Conservation (phyloP, 257 asterid species). For the Catharanthus roseus region DNA sequence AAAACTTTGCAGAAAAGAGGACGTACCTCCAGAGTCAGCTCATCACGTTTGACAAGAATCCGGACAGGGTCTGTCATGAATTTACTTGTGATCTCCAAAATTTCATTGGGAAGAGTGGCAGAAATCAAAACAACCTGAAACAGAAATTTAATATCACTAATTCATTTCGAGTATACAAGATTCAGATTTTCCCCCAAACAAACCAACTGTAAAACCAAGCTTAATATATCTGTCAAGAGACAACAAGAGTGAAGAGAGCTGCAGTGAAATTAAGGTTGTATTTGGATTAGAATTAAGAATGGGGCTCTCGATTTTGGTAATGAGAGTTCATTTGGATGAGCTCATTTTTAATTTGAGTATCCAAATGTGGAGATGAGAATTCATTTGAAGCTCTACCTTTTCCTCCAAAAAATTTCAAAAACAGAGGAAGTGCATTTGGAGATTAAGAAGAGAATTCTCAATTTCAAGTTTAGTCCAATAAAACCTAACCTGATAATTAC, state of each 20-base stretch:
- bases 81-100: constrained; percentile 91
- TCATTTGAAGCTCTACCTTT: too few relatives aligned
- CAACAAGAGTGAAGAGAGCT: background rate
- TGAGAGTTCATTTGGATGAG: too few relatives aligned
- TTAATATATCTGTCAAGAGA: background rate
- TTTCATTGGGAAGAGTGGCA: constrained; percentile 98
- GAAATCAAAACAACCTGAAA: constrained; percentile 87
- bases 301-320: too few relatives aligned
- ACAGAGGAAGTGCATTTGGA: too few relatives aligned
- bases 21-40: constrained; percentile 88
- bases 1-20: background rate
- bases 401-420: too few relatives aligned
- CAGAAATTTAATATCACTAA: background rate
- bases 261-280: background rate
- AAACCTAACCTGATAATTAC: too few relatives aligned
- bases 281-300: too few relatives aligned
- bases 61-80: constrained; percentile 99
- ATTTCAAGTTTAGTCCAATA: too few relatives aligned
- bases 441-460: too few relatives aligned
- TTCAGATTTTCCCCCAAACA: background rate
- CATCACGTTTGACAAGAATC: constrained; percentile 98
- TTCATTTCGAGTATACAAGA: background rate
- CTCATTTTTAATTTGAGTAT: too few relatives aligned
- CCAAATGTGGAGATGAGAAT: too few relatives aligned
- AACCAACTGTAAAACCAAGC: background rate